A percentile compares a stretch with the other conserved stretches of the same genome.
phyloP scores from a whole-genome alignment of 805 yeast genomes.

The Pichia nakasei region DNA sequence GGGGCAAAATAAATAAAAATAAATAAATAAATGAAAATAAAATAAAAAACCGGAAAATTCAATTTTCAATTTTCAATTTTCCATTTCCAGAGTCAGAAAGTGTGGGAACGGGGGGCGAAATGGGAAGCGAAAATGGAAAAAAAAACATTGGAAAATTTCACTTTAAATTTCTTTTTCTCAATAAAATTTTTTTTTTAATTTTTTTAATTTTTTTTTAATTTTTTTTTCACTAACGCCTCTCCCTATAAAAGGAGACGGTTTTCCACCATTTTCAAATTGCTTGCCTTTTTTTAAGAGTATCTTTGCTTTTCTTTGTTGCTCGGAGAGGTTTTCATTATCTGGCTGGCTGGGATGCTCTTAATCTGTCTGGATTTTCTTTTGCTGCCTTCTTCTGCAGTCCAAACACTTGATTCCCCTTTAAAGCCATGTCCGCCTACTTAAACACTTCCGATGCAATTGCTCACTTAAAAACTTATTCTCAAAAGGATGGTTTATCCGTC shows the following conservation, averaged over 20 bases:
- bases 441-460: conserved; percentile 58
- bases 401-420: too few relatives aligned
- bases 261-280: not conserved
- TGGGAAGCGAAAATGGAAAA: too few relatives aligned
- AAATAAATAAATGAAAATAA: too few relatives aligned
- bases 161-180: too few relatives aligned
- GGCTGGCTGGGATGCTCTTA: not conserved
- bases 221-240: not conserved
- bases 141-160: too few relatives aligned
- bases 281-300: not conserved
- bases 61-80: too few relatives aligned
- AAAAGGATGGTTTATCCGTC: conserved; percentile 80
- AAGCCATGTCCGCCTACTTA: conserved; percentile 12
- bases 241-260: not conserved
- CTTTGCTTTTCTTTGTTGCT: not conserved
- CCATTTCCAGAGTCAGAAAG: too few relatives aligned
- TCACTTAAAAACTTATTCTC: conserved; percentile 52
- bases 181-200: not conserved
- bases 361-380: not conserved
- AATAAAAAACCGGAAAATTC: too few relatives aligned
- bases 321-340: not conserved
- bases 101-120: too few relatives aligned
- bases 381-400: too few relatives aligned
- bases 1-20: too few relatives aligned
- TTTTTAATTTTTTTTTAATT: not conserved